A percentile compares a stretch with the other conserved stretches of the same genome.
Conservation (phyloP, 352 stramenopile genomes). For the Phytophthora kernoviae region DNA sequence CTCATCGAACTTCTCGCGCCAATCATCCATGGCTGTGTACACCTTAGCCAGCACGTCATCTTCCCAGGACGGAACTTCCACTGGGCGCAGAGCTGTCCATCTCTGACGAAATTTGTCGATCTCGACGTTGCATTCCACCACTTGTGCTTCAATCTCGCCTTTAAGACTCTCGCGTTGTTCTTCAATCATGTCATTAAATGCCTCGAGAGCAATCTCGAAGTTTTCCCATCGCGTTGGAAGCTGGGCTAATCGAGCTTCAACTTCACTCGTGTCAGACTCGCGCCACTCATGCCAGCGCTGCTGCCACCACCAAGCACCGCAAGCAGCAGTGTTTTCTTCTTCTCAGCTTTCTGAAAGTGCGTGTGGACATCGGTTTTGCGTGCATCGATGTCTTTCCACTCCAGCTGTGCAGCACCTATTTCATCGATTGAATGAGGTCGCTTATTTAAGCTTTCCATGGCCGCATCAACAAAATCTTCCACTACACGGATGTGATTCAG, state of each 20-base stretch:
- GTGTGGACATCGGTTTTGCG: slow-evolving; percentile 56
- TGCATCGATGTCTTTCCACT: slow-evolving; percentile 91
- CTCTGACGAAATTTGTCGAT: slow-evolving; percentile 92
- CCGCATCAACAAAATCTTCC: slow-evolving; percentile 88
- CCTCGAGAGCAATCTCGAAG: slow-evolving; percentile 94
- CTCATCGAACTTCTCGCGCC: slow-evolving; percentile 80
- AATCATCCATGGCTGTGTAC: slow-evolving; percentile 87
- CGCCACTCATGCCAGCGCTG: slow-evolving; percentile 36
- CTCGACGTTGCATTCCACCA: slow-evolving; percentile 88
- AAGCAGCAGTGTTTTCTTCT: slow-evolving; percentile 88
- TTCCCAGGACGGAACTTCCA: slow-evolving; percentile 83
- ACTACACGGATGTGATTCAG: slow-evolving; percentile 81
- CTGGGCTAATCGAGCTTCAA: slow-evolving; percentile 73
- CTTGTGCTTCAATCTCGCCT: slow-evolving; percentile 85
- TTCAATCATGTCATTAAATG: slow-evolving; percentile 96
- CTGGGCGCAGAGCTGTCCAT: slow-evolving; percentile 88
- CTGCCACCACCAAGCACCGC: slow-evolving; percentile 34
- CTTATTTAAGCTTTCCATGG: slow-evolving; percentile 90
- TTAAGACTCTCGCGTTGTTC: slow-evolving; percentile 93
- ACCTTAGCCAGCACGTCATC: slow-evolving; percentile 71
- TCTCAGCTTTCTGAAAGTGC: slow-evolving; percentile 77
- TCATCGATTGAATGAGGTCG: slow-evolving; percentile 93
- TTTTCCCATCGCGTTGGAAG: slow-evolving; percentile 92
- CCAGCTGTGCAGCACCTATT: slow-evolving; percentile 87
- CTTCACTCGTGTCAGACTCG: slow-evolving; percentile 74